phyloP scores from a whole-genome alignment of 164 flowering plant species.

The Magnolia officinalis region DNA sequence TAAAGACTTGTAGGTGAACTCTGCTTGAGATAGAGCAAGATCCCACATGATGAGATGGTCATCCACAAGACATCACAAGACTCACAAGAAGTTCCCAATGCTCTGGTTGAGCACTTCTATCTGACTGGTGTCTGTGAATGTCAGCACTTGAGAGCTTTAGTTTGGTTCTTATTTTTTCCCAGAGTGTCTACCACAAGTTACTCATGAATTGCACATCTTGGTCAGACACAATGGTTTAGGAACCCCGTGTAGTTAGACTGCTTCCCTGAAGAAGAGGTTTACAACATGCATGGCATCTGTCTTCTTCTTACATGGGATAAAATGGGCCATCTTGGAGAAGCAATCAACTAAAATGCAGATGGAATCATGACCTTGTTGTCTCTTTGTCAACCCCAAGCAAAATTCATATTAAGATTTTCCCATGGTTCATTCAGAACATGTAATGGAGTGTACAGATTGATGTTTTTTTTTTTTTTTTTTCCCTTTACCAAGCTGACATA shows the following conservation, averaged over 20 bases:
- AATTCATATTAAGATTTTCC: neutral
- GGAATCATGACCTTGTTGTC: neutral
- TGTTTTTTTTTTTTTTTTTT: neutral
- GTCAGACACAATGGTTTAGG: neutral
- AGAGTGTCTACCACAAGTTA: neutral
- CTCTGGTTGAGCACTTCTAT: too few relatives aligned
- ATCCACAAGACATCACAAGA: neutral
- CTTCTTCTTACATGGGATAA: too few relatives aligned
- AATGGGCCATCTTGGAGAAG: conserved; percentile 2
- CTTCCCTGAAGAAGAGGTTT: too few relatives aligned
- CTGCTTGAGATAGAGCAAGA: neutral
- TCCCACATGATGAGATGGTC: neutral
- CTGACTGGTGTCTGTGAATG: too few relatives aligned
- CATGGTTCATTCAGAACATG: neutral
- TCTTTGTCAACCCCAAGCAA: neutral
- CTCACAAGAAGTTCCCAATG: too few relatives aligned
- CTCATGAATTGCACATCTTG: neutral
- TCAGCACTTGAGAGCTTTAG: neutral
- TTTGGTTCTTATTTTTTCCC: neutral
- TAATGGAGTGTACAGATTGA: neutral
- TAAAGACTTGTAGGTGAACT: neutral
- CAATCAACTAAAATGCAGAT: neutral
- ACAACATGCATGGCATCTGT: too few relatives aligned
- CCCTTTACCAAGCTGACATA: neutral
- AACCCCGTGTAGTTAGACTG: too few relatives aligned